phyloP scores from a whole-genome alignment of 179 eudicot species.

The Gypsophila paniculata region DNA sequence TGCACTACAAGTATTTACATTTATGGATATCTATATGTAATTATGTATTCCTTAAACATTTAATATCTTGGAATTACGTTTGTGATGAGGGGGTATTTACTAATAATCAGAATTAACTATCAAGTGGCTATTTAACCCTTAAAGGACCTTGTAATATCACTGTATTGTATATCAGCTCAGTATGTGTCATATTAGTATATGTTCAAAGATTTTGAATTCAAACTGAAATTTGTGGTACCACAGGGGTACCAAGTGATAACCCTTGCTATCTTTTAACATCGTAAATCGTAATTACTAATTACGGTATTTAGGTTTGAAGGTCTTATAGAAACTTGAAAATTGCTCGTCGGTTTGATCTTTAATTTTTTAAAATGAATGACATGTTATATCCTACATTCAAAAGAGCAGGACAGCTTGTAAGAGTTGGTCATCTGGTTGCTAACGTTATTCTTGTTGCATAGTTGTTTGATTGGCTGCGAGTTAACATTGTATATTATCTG shows the following conservation, averaged over 20 bases:
- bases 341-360: conserved; percentile 1
- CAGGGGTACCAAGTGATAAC: neutral
- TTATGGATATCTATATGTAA: no score
- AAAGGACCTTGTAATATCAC: neutral
- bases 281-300: no score
- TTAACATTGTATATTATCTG: neutral
- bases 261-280: neutral
- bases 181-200: conserved; percentile 5
- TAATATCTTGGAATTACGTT: no score
- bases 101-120: neutral
- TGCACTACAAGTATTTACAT: no score
- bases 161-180: conserved; percentile 5
- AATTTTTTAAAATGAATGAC: neutral
- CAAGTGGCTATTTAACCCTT: neutral
- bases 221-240: conserved; percentile 3
- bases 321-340: neutral
- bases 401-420: neutral
- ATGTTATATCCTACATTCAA: neutral
- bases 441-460: neutral
- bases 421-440: neutral
- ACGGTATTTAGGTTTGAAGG: neutral
- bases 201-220: neutral
- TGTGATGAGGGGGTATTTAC: neutral
- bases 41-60: no score
- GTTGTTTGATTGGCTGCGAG: neutral